These are phyloP conservation scores for Eutypa lata DNA, from an alignment of 2,329 filamentous ascomycete genomes.

Conservation along the genomic window DNA sequence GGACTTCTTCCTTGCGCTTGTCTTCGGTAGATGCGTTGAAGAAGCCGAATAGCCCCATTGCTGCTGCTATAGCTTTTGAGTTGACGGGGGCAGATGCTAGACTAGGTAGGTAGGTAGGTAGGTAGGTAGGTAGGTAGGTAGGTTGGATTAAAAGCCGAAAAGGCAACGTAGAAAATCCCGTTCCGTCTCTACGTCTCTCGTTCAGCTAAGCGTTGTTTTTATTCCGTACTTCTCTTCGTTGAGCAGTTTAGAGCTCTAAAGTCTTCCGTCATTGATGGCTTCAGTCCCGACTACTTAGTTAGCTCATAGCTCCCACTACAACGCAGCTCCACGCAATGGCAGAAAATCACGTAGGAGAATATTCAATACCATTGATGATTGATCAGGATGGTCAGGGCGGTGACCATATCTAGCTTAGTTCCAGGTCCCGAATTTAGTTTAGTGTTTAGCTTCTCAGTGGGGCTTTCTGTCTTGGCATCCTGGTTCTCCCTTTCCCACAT, in stretches of 20 bases:
- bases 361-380: not conserved
- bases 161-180: too few relatives aligned
- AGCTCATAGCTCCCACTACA: not conserved
- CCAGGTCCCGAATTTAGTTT: not conserved
- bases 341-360: too few relatives aligned
- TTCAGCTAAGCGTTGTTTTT: too few relatives aligned
- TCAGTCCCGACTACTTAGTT: not conserved
- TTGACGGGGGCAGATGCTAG: not conserved
- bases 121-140: not conserved
- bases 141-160: too few relatives aligned
- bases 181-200: too few relatives aligned
- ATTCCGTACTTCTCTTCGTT: too few relatives aligned
- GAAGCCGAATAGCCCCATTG: conserved; percentile 49
- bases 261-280: not conserved
- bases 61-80: conserved; percentile 1
- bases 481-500: too few relatives aligned
- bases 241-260: not conserved
- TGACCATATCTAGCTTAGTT: not conserved
- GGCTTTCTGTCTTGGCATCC: too few relatives aligned
- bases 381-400: not conserved
- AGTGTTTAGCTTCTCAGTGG: not conserved
- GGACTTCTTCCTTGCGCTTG: conserved; percentile 52
- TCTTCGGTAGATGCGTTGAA: conserved; percentile 36
- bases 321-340: not conserved
- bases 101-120: not conserved